phyloP scores from a whole-genome alignment of 164 flowering plant species.

The Brasenia schreberi region DNA sequence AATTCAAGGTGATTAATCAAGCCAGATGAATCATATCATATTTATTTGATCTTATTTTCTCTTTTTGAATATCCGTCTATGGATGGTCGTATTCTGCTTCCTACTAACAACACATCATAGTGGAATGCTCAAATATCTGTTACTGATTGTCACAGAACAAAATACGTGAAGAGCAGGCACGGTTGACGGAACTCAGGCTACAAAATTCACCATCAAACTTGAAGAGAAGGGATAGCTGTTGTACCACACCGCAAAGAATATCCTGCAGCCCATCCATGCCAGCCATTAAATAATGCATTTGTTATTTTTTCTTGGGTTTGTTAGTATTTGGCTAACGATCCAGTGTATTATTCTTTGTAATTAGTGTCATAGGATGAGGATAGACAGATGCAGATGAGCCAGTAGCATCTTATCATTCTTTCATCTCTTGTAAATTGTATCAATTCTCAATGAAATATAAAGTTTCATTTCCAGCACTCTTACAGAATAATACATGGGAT shows the following conservation, averaged over 20 bases:
- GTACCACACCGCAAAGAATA: slow-evolving; percentile 2
- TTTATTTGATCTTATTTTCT: not conserved
- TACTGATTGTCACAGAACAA: slow-evolving; percentile 27
- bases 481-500: too few species aligned
- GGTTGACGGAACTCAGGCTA: slow-evolving; percentile 48
- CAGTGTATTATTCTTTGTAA: not conserved
- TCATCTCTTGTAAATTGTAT: not conserved
- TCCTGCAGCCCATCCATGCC: slow-evolving; percentile 34
- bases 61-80: too few species aligned
- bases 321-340: not conserved
- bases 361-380: not conserved
- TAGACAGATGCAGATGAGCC: not conserved
- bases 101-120: too few species aligned
- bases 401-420: not conserved
- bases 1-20: slow-evolving; percentile 35
- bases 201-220: slow-evolving; percentile 34
- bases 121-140: too few species aligned
- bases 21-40: not conserved
- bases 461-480: too few species aligned
- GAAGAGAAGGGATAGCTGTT: slow-evolving; percentile 3
- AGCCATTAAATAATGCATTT: not conserved
- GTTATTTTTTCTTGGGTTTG: not conserved
- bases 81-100: too few species aligned
- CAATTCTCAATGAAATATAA: too few species aligned
- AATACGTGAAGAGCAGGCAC: slow-evolving; percentile 35